Evolutionary conservation across 495 filamentous ascomycete genomes (phyloP).

Genomic region (Penicillium silybi): DNA sequence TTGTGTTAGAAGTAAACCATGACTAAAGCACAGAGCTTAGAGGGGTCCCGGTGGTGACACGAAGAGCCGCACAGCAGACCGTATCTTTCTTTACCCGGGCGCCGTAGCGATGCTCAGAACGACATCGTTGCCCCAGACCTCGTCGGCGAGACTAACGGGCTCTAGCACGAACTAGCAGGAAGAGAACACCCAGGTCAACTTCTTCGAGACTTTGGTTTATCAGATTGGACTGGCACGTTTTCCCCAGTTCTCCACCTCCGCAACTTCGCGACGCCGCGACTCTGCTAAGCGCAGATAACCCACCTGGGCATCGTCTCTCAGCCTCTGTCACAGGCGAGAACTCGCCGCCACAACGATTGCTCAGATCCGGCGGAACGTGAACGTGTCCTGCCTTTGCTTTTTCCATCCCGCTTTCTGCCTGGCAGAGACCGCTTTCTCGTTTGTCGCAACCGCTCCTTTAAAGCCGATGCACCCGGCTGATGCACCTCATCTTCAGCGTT

Average conservation of each 20-base stretch:
- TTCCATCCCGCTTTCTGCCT: not conserved
- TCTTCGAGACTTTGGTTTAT: not conserved
- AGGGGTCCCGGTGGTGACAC: not conserved
- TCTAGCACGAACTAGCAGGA: not conserved
- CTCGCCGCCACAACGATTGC: not conserved
- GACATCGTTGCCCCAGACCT: not conserved
- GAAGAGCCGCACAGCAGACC: not conserved
- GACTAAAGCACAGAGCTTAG: not conserved
- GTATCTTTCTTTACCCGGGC: not conserved
- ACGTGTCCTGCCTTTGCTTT: not conserved
- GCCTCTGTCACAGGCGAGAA: not conserved
- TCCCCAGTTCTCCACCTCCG: not conserved
- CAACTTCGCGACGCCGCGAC: not conserved
- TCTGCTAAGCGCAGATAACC: not conserved
- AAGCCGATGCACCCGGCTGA: not conserved
- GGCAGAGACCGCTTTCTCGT: constrained; percentile 1
- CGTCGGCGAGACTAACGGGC: not conserved
- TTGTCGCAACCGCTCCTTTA: constrained; percentile 1
- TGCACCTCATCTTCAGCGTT: not conserved
- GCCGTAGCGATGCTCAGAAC: not conserved
- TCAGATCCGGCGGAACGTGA: not conserved
- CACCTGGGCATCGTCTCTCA: not conserved
- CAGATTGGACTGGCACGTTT: not conserved
- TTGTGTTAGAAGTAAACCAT: not conserved
- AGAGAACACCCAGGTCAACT: not conserved